A percentile compares a stretch with the other conserved stretches of the same genome.
phyloP scores from a whole-genome alignment of 768 basidiomycete species.

The Pleurotus tuber-regium region DNA sequence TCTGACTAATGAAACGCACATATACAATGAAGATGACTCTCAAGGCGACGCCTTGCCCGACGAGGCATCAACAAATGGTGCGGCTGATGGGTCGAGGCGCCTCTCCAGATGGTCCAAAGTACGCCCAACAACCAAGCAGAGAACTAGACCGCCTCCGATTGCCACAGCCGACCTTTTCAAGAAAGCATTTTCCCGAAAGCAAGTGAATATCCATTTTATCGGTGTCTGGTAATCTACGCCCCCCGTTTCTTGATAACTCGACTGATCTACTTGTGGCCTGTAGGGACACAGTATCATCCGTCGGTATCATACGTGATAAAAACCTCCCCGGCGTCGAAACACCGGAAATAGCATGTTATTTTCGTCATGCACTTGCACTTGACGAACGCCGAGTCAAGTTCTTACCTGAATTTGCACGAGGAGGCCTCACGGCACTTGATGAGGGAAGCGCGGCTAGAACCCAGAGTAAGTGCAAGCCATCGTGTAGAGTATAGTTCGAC shows the following conservation, averaged over 20 bases:
- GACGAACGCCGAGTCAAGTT: conserved; percentile 48
- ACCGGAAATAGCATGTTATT: conserved; percentile 33
- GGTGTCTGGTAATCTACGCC: conserved; percentile 41
- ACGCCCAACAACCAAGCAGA: neutral
- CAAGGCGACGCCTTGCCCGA: too few relatives aligned
- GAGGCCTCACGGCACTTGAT: neutral
- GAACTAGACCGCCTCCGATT: too few relatives aligned
- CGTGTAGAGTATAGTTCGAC: too few relatives aligned
- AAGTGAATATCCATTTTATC: conserved; percentile 40
- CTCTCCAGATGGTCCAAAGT: neutral
- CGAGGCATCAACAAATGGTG: too few relatives aligned
- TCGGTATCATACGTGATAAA: conserved; percentile 31
- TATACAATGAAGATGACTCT: too few relatives aligned
- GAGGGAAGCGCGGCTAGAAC: neutral
- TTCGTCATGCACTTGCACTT: conserved; percentile 45
- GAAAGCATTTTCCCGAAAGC: conserved; percentile 17
- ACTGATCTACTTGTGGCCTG: neutral
- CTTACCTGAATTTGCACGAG: conserved; percentile 35
- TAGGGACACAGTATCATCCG: conserved; percentile 48
- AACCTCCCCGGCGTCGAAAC: conserved; percentile 25
- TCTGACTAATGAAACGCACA: neutral
- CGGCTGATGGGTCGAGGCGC: too few relatives aligned
- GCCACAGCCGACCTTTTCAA: too few relatives aligned
- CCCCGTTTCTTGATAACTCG: neutral
- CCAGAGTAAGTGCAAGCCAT: conserved; percentile 12